Percentiles rank a stretch among this genome's conserved stretches.
Conservation (phyloP, 1,139 yeast genomes). For the Casaregolazyma suthepensis region DNA sequence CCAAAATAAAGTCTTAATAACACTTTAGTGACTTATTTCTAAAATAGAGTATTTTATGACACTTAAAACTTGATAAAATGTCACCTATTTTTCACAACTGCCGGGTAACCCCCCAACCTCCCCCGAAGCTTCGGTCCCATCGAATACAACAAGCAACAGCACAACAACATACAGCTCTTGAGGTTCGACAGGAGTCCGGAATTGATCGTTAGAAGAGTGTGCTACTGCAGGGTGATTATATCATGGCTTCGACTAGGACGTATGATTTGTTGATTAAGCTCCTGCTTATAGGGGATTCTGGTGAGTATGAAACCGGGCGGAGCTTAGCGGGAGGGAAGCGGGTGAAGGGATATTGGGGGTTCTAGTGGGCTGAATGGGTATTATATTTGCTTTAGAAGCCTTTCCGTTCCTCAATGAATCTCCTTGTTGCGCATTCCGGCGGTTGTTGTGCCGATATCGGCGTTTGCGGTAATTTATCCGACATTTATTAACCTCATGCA, state of each 20-base stretch:
- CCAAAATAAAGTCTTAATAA: too few species aligned
- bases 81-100: background rate
- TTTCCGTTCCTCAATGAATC: too few species aligned
- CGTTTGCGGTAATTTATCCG: background rate
- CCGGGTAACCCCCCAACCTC: background rate
- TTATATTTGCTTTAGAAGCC: background rate
- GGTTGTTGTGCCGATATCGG: background rate
- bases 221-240: conserved; percentile 1
- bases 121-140: background rate
- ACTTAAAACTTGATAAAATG: background rate
- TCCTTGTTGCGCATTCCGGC: background rate
- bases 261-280: conserved; percentile 94
- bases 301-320: conserved; percentile 24
- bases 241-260: conserved; percentile 52
- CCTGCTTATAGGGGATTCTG: conserved; percentile 92
- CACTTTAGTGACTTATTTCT: too few species aligned
- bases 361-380: background rate
- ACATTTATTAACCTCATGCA: conserved; percentile 8
- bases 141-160: background rate
- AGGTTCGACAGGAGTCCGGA: background rate
- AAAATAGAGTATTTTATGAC: too few species aligned
- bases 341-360: background rate
- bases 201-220: background rate
- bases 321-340: background rate
- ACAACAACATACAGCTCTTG: background rate